These are phyloP conservation scores for Diphasiastrum complanatum DNA, from an alignment of 83 land plant genomes.

Conservation along the genomic window DNA sequence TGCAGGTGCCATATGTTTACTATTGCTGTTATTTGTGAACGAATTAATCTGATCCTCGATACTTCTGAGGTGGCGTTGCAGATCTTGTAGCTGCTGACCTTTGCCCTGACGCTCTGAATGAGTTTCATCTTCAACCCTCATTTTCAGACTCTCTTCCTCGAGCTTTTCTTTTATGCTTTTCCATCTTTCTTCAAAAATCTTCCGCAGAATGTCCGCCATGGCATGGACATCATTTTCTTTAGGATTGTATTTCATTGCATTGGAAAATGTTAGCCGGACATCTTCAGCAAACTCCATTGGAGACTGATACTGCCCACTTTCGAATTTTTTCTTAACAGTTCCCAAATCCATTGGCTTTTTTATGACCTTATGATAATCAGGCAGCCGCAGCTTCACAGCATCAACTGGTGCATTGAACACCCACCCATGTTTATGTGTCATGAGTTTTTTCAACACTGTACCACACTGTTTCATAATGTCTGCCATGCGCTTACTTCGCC, in stretches of 20 bases:
- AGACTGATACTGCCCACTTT: constrained; percentile 1
- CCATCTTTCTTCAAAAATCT: constrained; percentile 9
- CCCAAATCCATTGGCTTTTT: constrained; percentile 33
- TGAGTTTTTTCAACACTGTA: constrained; percentile 12
- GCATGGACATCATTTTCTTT: constrained; percentile 15
- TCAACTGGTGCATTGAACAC: constrained; percentile 28
- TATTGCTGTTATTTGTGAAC: neutral
- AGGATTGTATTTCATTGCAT: constrained; percentile 30
- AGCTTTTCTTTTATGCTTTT: constrained; percentile 1
- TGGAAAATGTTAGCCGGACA: constrained; percentile 25
- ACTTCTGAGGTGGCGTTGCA: neutral
- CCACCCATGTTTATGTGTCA: constrained; percentile 23
- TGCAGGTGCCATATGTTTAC: neutral
- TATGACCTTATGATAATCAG: constrained; percentile 17
- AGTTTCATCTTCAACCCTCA: constrained; percentile 7
- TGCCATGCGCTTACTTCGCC: constrained; percentile 4
- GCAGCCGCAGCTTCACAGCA: constrained; percentile 20
- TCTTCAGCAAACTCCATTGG: constrained; percentile 22
- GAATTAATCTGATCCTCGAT: neutral
- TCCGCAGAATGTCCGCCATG: constrained; percentile 11
- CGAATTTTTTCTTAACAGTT: constrained; percentile 21
- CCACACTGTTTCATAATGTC: constrained; percentile 24
- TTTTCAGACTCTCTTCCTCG: constrained; percentile 4
- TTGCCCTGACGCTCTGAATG: neutral
- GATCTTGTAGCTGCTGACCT: neutral